Conservation (phyloP, 257 asterid genomes). For the Gentiana macrophylla region DNA sequence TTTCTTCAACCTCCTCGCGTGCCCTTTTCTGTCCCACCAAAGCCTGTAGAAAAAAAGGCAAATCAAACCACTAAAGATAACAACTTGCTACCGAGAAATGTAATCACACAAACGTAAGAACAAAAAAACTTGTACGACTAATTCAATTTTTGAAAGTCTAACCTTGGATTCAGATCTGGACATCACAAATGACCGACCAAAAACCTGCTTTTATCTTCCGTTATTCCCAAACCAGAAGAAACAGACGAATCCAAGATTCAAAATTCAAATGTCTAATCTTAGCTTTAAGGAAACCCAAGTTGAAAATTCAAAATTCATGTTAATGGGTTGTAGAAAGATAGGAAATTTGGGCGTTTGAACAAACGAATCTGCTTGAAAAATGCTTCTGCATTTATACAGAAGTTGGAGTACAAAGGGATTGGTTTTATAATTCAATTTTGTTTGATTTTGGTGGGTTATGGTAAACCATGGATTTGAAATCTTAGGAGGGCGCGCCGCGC, state of each 20-base stretch:
- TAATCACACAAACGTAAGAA: background rate
- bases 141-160: background rate
- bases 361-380: background rate
- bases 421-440: too few relatives aligned
- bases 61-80: background rate
- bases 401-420: too few relatives aligned
- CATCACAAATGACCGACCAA: slow-evolving; percentile 10
- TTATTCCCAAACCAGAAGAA: background rate
- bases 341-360: background rate
- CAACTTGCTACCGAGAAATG: background rate
- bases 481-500: too few relatives aligned
- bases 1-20: slow-evolving; percentile 19
- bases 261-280: slow-evolving; percentile 5
- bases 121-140: background rate
- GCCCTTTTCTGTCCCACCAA: slow-evolving; percentile 24
- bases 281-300: slow-evolving; percentile 4
- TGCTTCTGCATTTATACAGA: too few relatives aligned
- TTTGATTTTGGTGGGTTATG: too few relatives aligned
- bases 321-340: background rate
- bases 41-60: slow-evolving; percentile 14
- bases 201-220: slow-evolving; percentile 16
- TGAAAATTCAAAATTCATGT: background rate
- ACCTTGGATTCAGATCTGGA: slow-evolving; percentile 29
- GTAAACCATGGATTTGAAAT: too few relatives aligned
- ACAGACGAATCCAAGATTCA: background rate